Evolutionary conservation across 495 filamentous ascomycete species (phyloP).

Genomic region (Aspergillus saccharolyticus): DNA sequence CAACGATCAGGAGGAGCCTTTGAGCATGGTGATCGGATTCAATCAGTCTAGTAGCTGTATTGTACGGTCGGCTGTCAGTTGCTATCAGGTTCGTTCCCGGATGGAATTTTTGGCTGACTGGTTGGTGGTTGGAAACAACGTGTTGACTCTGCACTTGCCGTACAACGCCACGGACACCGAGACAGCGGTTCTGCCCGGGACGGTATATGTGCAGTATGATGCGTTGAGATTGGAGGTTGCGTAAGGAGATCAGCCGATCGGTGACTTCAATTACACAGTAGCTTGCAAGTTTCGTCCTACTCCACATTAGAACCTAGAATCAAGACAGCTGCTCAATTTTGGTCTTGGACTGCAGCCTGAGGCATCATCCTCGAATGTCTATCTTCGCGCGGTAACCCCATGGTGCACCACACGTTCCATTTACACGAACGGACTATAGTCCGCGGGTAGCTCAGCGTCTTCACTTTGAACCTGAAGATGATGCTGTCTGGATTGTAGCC

Average conservation of each 20-base stretch:
- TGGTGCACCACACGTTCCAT: no score
- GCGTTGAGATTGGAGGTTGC: slow-evolving; percentile 48
- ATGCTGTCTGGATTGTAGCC: no score
- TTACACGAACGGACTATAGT: no score
- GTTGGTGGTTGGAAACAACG: slow-evolving; percentile 43
- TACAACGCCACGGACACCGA: slow-evolving; percentile 50
- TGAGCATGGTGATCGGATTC: slow-evolving; percentile 25
- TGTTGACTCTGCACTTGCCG: slow-evolving; percentile 46
- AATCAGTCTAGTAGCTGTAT: slow-evolving; percentile 46
- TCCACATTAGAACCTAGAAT: not conserved
- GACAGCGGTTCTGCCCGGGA: slow-evolving; percentile 45
- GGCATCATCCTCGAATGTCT: not conserved
- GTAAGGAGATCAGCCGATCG: not conserved
- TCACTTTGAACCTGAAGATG: no score
- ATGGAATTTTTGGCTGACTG: slow-evolving; percentile 43
- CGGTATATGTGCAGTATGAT: slow-evolving; percentile 56
- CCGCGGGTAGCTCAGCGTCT: no score
- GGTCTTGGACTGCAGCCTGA: not conserved
- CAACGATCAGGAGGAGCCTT: slow-evolving; percentile 21
- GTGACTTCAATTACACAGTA: not conserved
- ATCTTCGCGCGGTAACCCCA: no score
- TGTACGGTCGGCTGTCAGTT: slow-evolving; percentile 50
- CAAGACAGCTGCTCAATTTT: not conserved
- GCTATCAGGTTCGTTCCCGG: slow-evolving; percentile 51
- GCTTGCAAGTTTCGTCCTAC: not conserved